phyloP scores from a whole-genome alignment of 352 stramenopile genomes.

The Pythium plurisporium region DNA sequence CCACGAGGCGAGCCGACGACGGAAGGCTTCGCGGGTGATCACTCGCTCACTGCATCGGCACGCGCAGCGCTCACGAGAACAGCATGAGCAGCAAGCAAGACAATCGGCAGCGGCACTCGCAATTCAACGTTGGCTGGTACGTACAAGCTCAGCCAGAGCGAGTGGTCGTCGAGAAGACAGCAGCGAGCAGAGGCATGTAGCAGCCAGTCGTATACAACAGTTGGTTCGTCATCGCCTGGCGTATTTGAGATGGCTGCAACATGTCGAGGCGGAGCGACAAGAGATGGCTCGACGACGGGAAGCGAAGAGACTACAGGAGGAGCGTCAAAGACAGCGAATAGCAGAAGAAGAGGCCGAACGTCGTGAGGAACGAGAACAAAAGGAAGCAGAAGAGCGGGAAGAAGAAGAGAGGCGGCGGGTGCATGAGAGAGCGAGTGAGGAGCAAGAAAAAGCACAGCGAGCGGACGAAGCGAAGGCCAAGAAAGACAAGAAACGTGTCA shows the following conservation, averaged over 20 bases:
- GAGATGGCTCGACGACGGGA: slow-evolving; percentile 7
- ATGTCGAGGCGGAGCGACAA: slow-evolving; percentile 11
- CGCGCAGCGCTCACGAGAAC: slow-evolving; percentile 5
- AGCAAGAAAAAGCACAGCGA: neutral
- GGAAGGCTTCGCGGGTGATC: slow-evolving; percentile 17
- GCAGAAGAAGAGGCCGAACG: neutral
- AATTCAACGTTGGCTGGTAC: slow-evolving; percentile 43
- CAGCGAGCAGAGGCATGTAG: neutral
- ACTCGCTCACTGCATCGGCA: slow-evolving; percentile 9
- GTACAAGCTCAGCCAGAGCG: slow-evolving; percentile 16
- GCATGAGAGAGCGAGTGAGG: neutral
- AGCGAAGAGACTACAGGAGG: neutral
- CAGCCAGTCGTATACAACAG: slow-evolving; percentile 10
- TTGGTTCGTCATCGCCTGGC: slow-evolving; percentile 10
- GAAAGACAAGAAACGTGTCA: slow-evolving; percentile 23
- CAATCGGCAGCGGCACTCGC: slow-evolving; percentile 14
- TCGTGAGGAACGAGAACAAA: neutral
- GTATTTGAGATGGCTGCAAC: slow-evolving; percentile 16
- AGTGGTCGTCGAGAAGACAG: neutral
- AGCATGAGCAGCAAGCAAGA: neutral
- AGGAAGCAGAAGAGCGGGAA: neutral
- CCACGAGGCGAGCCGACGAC: slow-evolving; percentile 5
- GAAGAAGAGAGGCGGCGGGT: neutral
- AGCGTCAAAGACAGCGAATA: neutral
- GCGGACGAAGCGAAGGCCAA: neutral